These are phyloP conservation scores for Gynochthodes officinalis DNA, from an alignment of 257 asterid species.

Conservation along the genomic window DNA sequence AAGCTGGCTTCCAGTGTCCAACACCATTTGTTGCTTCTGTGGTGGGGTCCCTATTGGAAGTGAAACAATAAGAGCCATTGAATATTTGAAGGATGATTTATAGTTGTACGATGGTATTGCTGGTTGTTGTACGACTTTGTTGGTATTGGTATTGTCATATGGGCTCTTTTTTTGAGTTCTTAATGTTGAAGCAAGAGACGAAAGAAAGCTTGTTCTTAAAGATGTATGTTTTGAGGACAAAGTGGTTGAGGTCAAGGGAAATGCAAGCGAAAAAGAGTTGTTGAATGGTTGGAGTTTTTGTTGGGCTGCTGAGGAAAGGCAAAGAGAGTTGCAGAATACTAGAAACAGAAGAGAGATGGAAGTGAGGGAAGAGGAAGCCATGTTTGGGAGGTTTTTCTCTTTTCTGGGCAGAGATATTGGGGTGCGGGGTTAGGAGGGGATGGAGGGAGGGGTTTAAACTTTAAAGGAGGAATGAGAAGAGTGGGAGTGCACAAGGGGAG, in stretches of 20 bases:
- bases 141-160: background rate
- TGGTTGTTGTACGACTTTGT: background rate
- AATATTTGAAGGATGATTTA: conserved; percentile 54
- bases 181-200: conserved; percentile 23
- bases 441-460: too few relatives aligned
- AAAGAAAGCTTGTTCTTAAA: conserved; percentile 25
- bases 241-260: conserved; percentile 49
- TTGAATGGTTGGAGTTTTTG: conserved; percentile 3
- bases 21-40: conserved; percentile 70
- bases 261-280: conserved; percentile 34
- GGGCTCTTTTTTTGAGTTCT: conserved; percentile 2
- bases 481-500: too few relatives aligned
- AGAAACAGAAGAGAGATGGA: conserved; percentile 20
- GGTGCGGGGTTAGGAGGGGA: background rate
- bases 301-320: conserved; percentile 21
- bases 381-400: conserved; percentile 10
- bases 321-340: conserved; percentile 18
- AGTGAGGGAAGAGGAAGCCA: conserved; percentile 33
- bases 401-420: background rate
- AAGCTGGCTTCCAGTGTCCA: conserved; percentile 95
- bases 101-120: conserved; percentile 34
- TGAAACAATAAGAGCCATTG: conserved; percentile 74
- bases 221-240: conserved; percentile 30
- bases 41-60: conserved; percentile 94
- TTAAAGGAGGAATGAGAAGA: conserved; percentile 8